Evolutionary conservation across 768 basidiomycete genomes (phyloP).

Genomic region (Podaxis sp.): DNA sequence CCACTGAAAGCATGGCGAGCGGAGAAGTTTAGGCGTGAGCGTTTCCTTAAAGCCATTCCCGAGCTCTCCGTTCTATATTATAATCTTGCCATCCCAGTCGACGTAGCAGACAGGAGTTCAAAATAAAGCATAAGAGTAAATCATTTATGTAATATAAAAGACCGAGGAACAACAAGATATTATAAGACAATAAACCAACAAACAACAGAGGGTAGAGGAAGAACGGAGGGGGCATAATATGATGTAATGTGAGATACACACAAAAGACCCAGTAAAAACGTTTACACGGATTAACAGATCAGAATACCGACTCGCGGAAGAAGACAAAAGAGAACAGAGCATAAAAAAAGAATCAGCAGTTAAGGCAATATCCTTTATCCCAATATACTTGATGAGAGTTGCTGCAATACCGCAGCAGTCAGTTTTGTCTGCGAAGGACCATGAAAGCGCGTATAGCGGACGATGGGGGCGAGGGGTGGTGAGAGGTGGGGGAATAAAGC

Average conservation of each 20-base stretch:
- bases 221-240: too few relatives aligned
- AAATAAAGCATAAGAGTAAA: too few relatives aligned
- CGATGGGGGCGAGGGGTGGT: background rate
- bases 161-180: too few relatives aligned
- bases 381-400: background rate
- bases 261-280: background rate
- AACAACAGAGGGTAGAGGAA: too few relatives aligned
- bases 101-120: too few relatives aligned
- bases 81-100: too few relatives aligned
- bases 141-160: too few relatives aligned
- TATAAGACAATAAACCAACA: too few relatives aligned
- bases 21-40: background rate
- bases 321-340: background rate
- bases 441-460: background rate
- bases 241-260: background rate
- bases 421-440: background rate
- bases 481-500: background rate
- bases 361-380: background rate
- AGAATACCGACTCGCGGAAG: background rate
- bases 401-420: background rate
- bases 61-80: too few relatives aligned
- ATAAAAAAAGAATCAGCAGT: background rate
- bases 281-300: background rate
- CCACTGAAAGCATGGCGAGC: too few relatives aligned
- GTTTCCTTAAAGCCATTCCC: too few relatives aligned